Evolutionary conservation across 148 eudicot genomes (phyloP).

Genomic region (Cornus kousa): DNA sequence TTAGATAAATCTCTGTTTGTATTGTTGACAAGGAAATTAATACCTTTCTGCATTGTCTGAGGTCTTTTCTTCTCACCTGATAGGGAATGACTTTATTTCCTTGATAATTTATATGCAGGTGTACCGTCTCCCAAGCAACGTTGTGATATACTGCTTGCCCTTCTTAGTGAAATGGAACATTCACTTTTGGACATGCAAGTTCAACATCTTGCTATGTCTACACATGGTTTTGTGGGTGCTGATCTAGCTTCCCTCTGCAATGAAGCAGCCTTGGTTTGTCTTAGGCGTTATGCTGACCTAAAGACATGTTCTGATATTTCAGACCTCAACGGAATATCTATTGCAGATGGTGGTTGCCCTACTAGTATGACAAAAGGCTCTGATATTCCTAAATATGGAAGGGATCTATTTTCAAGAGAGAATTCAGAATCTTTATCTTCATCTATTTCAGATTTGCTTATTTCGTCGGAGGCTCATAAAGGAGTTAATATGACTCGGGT

Average conservation of each 20-base stretch:
- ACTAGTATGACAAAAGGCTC: slow-evolving; percentile 19
- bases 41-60: background rate
- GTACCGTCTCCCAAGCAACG: slow-evolving; percentile 90
- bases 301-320: slow-evolving; percentile 20
- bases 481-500: background rate
- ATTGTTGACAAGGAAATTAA: background rate
- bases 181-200: slow-evolving; percentile 53
- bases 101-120: slow-evolving; percentile 46
- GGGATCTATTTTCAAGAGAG: slow-evolving; percentile 13
- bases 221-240: slow-evolving; percentile 98
- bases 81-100: background rate
- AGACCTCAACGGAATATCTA: slow-evolving; percentile 15
- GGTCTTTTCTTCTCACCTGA: no score
- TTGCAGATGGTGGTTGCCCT: slow-evolving; percentile 20
- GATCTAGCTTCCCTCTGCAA: slow-evolving; percentile 81
- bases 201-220: slow-evolving; percentile 58
- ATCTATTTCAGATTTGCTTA: slow-evolving; percentile 17
- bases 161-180: slow-evolving; percentile 67
- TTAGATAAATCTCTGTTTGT: background rate
- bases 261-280: slow-evolving; percentile 78
- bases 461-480: slow-evolving; percentile 24
- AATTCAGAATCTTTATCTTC: slow-evolving; percentile 40
- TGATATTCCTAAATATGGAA: slow-evolving; percentile 15
- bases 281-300: slow-evolving; percentile 44
- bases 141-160: slow-evolving; percentile 60